These are phyloP conservation scores for Saxophila tyrrhenica DNA, from an alignment of 495 filamentous ascomycete species.

Conservation along the genomic window DNA sequence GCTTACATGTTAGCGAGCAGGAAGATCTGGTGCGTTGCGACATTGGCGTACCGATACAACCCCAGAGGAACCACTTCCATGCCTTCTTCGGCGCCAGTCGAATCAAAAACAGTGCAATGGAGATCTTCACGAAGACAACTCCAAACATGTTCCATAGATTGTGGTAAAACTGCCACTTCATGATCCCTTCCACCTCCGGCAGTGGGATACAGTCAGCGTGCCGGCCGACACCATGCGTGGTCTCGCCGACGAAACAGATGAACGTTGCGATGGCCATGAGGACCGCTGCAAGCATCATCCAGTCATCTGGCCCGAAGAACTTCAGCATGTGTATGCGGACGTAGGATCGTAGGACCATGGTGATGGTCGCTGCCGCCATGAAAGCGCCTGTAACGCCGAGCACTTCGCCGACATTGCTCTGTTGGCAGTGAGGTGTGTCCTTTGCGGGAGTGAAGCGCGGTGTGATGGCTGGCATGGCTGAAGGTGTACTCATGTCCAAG, in stretches of 20 bases:
- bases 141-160: conserved; percentile 10
- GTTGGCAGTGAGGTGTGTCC: conserved; percentile 15
- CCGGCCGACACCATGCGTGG: conserved; percentile 22
- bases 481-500: no score
- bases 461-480: no score
- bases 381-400: conserved; percentile 22
- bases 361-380: conserved; percentile 14
- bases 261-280: conserved; percentile 18
- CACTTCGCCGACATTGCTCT: conserved; percentile 20
- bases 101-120: conserved; percentile 26
- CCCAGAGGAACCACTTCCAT: conserved; percentile 19
- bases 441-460: background rate
- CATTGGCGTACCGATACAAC: no score
- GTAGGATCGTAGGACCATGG: conserved; percentile 23
- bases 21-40: no score
- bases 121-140: conserved; percentile 22
- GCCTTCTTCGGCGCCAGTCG: conserved; percentile 17
- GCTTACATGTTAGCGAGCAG: no score
- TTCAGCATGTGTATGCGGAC: conserved; percentile 25
- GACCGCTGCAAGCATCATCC: conserved; percentile 24
- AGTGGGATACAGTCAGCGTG: conserved; percentile 10
- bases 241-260: conserved; percentile 21
- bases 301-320: conserved; percentile 27
- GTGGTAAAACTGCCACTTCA: conserved; percentile 18
- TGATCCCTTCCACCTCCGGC: background rate